Evolutionary conservation across 2,329 filamentous ascomycete species (phyloP).

Genomic region (Trichoderma brevicompactum): DNA sequence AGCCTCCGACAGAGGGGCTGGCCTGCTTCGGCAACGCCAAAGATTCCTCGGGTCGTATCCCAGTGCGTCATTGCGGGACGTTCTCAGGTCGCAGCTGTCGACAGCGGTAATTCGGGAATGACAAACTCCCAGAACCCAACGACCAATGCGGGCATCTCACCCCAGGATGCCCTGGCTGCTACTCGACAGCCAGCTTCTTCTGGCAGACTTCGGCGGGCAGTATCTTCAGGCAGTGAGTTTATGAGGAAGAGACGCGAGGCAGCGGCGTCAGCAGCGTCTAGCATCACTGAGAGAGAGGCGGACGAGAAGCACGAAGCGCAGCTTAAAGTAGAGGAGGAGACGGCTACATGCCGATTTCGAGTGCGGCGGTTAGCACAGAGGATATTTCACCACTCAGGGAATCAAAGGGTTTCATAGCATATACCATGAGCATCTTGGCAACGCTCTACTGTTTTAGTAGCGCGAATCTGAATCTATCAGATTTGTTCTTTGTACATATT

Average conservation of each 20-base stretch:
- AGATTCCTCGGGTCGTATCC: constrained; percentile 35
- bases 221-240: constrained; percentile 37
- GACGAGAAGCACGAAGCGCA: constrained; percentile 10
- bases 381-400: constrained; percentile 35
- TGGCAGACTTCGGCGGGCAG: constrained; percentile 31
- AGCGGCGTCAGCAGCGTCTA: neutral
- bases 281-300: neutral
- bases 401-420: constrained; percentile 21
- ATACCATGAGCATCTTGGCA: neutral
- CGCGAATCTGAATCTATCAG: too few relatives aligned
- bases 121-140: neutral
- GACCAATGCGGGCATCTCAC: neutral
- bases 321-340: constrained; percentile 31
- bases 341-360: constrained; percentile 37
- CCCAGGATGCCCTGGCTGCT: neutral
- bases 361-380: constrained; percentile 38
- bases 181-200: neutral
- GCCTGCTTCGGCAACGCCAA: constrained; percentile 41
- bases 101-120: constrained; percentile 5
- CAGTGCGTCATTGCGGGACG: constrained; percentile 31
- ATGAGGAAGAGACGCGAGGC: constrained; percentile 34
- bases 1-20: constrained; percentile 44
- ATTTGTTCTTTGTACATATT: too few relatives aligned
- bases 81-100: constrained; percentile 30
- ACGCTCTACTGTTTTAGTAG: too few relatives aligned